Percentiles rank a stretch among this genome's conserved stretches.
Conservation (phyloP, 2,329 filamentous ascomycete genomes). For the Diaporthe citriasiana region DNA sequence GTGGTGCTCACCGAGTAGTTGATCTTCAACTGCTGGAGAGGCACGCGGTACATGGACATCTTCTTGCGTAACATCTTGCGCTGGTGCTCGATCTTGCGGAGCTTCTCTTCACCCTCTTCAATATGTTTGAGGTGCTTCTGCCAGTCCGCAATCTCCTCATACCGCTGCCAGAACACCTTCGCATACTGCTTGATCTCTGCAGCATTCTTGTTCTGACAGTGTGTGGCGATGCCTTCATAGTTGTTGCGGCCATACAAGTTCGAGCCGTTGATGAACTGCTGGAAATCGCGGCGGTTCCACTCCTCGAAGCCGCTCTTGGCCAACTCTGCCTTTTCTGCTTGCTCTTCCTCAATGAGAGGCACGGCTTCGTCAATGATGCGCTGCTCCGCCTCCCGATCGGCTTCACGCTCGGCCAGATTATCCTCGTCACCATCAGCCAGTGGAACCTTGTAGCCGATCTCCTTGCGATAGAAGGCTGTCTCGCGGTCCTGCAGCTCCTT, state of each 20-base stretch:
- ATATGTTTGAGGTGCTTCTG: constrained; percentile 90
- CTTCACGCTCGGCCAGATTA: constrained; percentile 86
- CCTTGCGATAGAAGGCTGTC: constrained; percentile 95
- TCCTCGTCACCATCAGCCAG: constrained; percentile 88
- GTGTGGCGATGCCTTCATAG: constrained; percentile 86
- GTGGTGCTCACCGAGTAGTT: constrained; percentile 99
- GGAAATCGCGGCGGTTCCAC: constrained; percentile 98
- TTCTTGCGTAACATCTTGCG: constrained; percentile 95
- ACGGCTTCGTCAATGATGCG: constrained; percentile 93
- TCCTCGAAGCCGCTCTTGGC: constrained; percentile 89
- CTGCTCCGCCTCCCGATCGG: constrained; percentile 89
- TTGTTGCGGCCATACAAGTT: constrained; percentile 92
- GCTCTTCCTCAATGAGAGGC: constrained; percentile 89
- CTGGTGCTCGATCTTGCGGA: constrained; percentile 90
- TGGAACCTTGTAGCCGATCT: constrained; percentile 95
- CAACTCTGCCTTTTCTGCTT: constrained; percentile 85
- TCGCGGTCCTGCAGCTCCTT: constrained; percentile 95
- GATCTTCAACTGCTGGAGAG: constrained; percentile 96
- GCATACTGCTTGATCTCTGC: constrained; percentile 92
- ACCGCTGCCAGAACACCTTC: constrained; percentile 96
- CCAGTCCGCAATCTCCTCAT: constrained; percentile 90
- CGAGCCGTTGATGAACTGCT: constrained; percentile 96
- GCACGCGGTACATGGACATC: constrained; percentile 96
- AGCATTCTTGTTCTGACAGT: constrained; percentile 90
- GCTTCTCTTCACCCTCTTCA: constrained; percentile 92